These are phyloP conservation scores for Macrophomina phaseolina DNA, from an alignment of 2,329 filamentous ascomycete species.

Conservation along the genomic window DNA sequence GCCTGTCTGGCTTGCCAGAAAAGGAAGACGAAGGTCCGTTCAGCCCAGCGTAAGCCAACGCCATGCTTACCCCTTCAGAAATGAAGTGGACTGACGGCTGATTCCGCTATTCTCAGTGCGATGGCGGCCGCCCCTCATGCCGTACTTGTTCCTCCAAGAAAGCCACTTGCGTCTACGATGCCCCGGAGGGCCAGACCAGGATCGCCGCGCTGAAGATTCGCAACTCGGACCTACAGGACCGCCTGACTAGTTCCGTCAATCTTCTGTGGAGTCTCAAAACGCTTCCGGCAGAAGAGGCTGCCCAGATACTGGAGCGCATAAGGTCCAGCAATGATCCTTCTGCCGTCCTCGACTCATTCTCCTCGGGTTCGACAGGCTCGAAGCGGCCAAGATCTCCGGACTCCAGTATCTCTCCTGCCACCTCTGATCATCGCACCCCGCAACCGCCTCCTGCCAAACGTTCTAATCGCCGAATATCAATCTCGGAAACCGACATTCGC, in stretches of 20 bases:
- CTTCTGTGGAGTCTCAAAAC: constrained; percentile 33
- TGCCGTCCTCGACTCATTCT: neutral
- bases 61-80: neutral
- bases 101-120: neutral
- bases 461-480: neutral
- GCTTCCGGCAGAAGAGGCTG: constrained; percentile 28
- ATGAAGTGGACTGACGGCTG: neutral
- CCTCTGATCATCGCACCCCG: neutral
- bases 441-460: neutral
- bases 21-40: constrained; percentile 12
- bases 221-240: neutral
- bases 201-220: constrained; percentile 1
- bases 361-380: neutral
- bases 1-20: constrained; percentile 16
- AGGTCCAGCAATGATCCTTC: constrained; percentile 8
- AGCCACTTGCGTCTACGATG: neutral
- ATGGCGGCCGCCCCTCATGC: constrained; percentile 2
- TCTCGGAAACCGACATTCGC: neutral
- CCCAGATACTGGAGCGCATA: constrained; percentile 28
- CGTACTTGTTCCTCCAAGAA: constrained; percentile 6
- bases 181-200: constrained; percentile 19
- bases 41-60: neutral
- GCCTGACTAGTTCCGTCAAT: constrained; percentile 21
- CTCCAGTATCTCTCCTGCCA: neutral
- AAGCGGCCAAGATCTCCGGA: constrained; percentile 1